Base-by-base conservation (phyloP, 179 eudicot species). In the Spinacia oleracea region DNA sequence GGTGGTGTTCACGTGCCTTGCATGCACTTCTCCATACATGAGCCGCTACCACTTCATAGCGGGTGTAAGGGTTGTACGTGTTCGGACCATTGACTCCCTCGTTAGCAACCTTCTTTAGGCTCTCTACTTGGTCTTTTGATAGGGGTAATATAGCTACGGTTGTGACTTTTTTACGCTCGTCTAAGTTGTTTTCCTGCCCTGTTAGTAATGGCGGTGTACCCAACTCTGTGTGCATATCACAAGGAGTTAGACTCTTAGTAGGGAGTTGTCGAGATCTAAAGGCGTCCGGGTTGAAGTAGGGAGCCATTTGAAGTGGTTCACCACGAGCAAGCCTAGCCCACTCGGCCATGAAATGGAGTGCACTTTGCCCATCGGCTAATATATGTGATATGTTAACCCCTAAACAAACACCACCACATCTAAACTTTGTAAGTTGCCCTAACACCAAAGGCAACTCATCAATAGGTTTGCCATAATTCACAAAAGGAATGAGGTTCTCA, bases 1-100 rank as follows among this genome's bases (percentile, higher is more conserved):
- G 25, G 0, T 29, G 29, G 55, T 81, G 84, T 0, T 50, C 50
- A 27, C 85, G 82, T 18, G 86, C 84, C 73, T 81, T 85, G 70
- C 89, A 82, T 0, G 84, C 83, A 11, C 73, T 79, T 79, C 89
- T 79, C 93, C 93, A 89, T 32, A 84, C 64, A 18, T 89, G 91
- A 9, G 86, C 83, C 0, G 90, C 67, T 23, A 89, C 84, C 18
- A 82, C 90, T 56, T 87, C 87, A 48, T 83, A 87, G 3, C 91
- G 86, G 32, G 71, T 85, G 27, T 87, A 89, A 48, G 81, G 65
- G 0, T n/a, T n/a, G n/a, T 46, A 74, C 0, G 18, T 23, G 51
- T 15, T 40, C 2, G 50, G 35, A 6, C 0, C 29, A 0, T 42
- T 38, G 12, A 18, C 20, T 7, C 10, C 70, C 6, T 46, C 25